These are phyloP conservation scores for Tuctoria greenei DNA, from an alignment of 176 grass and related monocot species.

Conservation along the genomic window DNA sequence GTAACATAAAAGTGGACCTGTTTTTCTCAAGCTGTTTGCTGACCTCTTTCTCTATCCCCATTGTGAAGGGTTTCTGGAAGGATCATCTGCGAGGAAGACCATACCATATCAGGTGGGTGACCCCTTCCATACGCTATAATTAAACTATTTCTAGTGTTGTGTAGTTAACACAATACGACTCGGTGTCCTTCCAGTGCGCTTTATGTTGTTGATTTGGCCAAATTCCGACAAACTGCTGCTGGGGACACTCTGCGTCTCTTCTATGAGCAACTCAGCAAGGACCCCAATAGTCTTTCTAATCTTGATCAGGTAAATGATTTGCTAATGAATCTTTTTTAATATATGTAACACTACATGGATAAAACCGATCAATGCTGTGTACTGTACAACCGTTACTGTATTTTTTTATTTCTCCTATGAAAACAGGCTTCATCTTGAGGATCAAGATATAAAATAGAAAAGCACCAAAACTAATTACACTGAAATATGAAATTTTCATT, in stretches of 20 bases:
- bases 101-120: conserved; percentile 91
- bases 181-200: conserved; percentile 69
- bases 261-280: conserved; percentile 98
- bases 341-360: conserved; percentile 5
- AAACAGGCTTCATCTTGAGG: conserved; percentile 16
- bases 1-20: conserved; percentile 19
- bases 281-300: conserved; percentile 98
- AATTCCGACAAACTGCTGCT: conserved; percentile 93
- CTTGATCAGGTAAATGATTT: conserved; percentile 77
- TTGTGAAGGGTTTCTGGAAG: conserved; percentile 91
- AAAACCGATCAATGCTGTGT: background rate
- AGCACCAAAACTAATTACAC: background rate
- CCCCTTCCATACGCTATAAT: conserved; percentile 15
- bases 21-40: conserved; percentile 38
- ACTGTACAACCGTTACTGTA: conserved; percentile 7
- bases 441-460: background rate
- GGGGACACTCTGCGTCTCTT: conserved; percentile 83
- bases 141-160: conserved; percentile 29
- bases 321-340: conserved; percentile 27
- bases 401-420: conserved; percentile 2
- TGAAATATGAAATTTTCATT: background rate
- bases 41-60: conserved; percentile 15
- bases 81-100: conserved; percentile 92
- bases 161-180: background rate
- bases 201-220: conserved; percentile 97